Conservation (phyloP, 2,329 filamentous ascomycete genomes). For the Botrytis hyacinthi region DNA sequence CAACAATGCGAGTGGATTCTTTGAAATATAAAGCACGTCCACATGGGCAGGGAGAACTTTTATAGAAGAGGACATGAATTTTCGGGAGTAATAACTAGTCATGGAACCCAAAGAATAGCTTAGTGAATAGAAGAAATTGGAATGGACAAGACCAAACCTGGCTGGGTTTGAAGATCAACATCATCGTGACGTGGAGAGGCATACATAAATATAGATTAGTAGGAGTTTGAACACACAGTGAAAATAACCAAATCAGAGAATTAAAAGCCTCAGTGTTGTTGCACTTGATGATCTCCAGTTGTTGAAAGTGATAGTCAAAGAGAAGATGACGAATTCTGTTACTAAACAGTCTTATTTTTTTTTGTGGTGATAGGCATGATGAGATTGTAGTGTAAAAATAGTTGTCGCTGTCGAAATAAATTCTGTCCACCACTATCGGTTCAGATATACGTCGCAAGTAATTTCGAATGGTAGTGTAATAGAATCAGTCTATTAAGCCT, state of each 20-base stretch:
- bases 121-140: background rate
- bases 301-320: background rate
- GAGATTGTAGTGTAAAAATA: too few relatives aligned
- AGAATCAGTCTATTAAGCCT: rapidly evolving
- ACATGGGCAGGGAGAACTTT: background rate
- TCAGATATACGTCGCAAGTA: rapidly evolving
- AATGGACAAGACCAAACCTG: background rate
- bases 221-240: background rate
- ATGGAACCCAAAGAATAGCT: background rate
- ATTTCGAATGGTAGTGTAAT: too few relatives aligned
- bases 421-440: too few relatives aligned
- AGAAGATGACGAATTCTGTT: background rate
- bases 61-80: too few relatives aligned
- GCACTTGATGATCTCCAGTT: background rate
- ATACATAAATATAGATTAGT: background rate
- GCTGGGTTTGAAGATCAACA: background rate
- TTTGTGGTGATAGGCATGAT: too few relatives aligned
- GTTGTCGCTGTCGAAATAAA: too few relatives aligned
- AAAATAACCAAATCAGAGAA: too few relatives aligned
- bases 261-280: too few relatives aligned
- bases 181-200: background rate
- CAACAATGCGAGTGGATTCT: background rate
- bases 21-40: background rate
- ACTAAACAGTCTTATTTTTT: too few relatives aligned
- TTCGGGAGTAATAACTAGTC: background rate